Percentiles rank a stretch among this genome's conserved stretches.
Conservation (phyloP, 192 early-diverging fungal species). For the Coemansia sp. region DNA sequence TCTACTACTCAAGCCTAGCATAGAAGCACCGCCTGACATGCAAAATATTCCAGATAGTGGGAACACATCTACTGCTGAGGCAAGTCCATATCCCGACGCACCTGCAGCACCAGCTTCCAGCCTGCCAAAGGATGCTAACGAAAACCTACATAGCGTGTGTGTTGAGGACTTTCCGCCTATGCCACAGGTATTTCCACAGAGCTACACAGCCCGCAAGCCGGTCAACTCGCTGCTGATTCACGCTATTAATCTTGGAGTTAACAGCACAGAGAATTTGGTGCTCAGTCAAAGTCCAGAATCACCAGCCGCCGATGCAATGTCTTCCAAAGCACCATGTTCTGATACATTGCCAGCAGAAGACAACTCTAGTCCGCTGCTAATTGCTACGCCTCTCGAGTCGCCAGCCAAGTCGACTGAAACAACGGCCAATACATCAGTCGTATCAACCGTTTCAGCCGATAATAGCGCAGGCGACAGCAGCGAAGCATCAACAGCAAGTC, state of each 20-base stretch:
- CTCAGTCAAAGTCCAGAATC: background rate
- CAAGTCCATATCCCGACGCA: background rate
- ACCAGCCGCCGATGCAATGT: background rate
- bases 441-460: slow-evolving; percentile 6
- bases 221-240: slow-evolving; percentile 25
- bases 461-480: background rate
- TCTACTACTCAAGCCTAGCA: slow-evolving; percentile 16
- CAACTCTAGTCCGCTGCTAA: background rate
- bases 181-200: background rate
- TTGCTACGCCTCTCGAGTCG: slow-evolving; percentile 31
- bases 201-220: background rate
- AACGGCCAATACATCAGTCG: slow-evolving; percentile 15
- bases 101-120: background rate
- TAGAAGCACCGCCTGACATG: background rate
- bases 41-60: background rate
- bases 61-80: background rate
- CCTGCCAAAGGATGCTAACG: background rate
- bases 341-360: background rate
- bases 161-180: slow-evolving; percentile 19
- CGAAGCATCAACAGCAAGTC: background rate
- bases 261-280: background rate
- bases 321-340: background rate
- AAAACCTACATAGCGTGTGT: background rate
- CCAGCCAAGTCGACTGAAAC: slow-evolving; percentile 18
- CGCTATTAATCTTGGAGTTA: slow-evolving; percentile 5